A percentile compares a stretch with the other conserved stretches of the same genome.
Conservation (phyloP, 148 eudicot species). For the Camellia japonica region DNA sequence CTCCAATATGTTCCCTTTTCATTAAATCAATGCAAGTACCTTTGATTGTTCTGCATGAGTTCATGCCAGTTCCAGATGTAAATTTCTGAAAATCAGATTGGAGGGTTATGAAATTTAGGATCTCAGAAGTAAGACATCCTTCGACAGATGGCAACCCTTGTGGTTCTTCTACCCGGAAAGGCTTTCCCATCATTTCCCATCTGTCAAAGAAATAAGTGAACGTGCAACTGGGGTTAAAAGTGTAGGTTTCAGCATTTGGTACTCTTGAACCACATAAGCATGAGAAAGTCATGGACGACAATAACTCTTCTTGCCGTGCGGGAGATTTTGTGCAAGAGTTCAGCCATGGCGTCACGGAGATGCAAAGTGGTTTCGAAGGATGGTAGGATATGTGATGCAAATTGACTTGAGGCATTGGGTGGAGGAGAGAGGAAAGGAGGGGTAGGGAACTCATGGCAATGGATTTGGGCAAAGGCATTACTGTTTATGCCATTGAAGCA, state of each 20-base stretch:
- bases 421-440: conserved; percentile 23
- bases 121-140: conserved; percentile 30
- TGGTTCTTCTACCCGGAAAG: conserved; percentile 20
- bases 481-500: conserved; percentile 25
- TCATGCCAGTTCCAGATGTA: conserved; percentile 29
- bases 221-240: conserved; percentile 33
- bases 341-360: conserved; percentile 25
- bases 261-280: conserved; percentile 42
- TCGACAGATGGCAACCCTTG: conserved; percentile 24
- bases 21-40: conserved; percentile 32
- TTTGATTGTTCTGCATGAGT: conserved; percentile 35
- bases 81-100: conserved; percentile 2
- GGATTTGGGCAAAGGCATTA: conserved; percentile 13
- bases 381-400: conserved; percentile 22
- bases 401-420: conserved; percentile 17
- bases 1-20: conserved; percentile 16
- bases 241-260: conserved; percentile 35
- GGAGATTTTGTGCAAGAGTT: conserved; percentile 5
- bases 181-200: conserved; percentile 24
- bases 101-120: conserved; percentile 3
- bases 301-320: conserved; percentile 9
- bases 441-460: conserved; percentile 26
- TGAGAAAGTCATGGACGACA: conserved; percentile 28
- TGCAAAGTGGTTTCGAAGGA: conserved; percentile 4
- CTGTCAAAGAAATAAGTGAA: neutral